Percentiles rank a stretch among this genome's conserved stretches.
These are phyloP conservation scores for Fusarium sp. DNA, from an alignment of 2,329 filamentous ascomycete genomes.

Conservation along the genomic window DNA sequence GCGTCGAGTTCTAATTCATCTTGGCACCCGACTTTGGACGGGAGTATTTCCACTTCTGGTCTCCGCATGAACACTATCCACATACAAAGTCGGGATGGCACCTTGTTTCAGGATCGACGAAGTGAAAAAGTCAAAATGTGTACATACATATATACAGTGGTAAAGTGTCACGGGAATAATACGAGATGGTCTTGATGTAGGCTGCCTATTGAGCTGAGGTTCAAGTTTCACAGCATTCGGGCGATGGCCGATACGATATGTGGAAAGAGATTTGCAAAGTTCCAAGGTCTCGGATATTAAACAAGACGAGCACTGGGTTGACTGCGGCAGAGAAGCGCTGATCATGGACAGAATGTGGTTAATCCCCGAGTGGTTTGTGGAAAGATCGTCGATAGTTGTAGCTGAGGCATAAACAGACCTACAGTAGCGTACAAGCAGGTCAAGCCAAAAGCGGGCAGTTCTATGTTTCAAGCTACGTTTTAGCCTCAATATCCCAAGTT, in stretches of 20 bases:
- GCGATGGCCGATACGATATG: slow-evolving; percentile 32
- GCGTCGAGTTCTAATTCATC: slow-evolving; percentile 11
- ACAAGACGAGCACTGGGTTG: slow-evolving; percentile 2
- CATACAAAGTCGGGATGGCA: slow-evolving; percentile 28
- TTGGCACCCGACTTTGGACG: background rate
- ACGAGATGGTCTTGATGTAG: slow-evolving; percentile 16
- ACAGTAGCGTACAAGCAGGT: background rate
- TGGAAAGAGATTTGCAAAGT: background rate
- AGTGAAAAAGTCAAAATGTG: background rate
- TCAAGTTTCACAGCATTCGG: slow-evolving; percentile 32
- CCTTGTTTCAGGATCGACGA: slow-evolving; percentile 17
- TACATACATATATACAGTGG: background rate
- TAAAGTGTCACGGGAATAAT: background rate
- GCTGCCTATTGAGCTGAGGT: slow-evolving; percentile 9
- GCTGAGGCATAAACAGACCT: slow-evolving; percentile 27
- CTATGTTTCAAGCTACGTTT: slow-evolving; percentile 24
- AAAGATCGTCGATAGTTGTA: slow-evolving; percentile 26
- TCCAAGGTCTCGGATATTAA: background rate
- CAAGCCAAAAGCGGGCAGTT: slow-evolving; percentile 8
- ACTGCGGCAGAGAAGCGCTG: background rate
- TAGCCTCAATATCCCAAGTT: slow-evolving; percentile 5
- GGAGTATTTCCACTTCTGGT: slow-evolving; percentile 27
- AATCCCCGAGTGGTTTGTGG: slow-evolving; percentile 16
- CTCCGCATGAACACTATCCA: slow-evolving; percentile 17
- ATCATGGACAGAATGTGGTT: slow-evolving; percentile 28